Percentiles rank a stretch among this genome's conserved stretches.
Evolutionary conservation across 1,284 basidiomycete species (phyloP).

Genomic region (Amylostereum chailletii): DNA sequence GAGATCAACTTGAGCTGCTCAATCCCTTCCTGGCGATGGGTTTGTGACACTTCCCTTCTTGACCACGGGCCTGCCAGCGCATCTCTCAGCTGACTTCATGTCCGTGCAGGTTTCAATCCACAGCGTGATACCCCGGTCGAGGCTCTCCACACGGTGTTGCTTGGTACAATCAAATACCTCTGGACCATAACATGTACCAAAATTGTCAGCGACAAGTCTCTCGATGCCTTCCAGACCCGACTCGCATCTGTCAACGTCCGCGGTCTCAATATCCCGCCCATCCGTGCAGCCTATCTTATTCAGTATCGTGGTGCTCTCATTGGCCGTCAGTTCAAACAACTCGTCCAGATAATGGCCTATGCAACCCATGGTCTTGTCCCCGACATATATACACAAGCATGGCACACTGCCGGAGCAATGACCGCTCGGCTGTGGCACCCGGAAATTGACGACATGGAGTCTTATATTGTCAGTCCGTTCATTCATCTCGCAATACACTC

Average conservation of each 20-base stretch:
- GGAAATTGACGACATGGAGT: constrained; percentile 25
- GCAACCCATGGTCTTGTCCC: constrained; percentile 17
- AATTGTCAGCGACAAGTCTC: constrained; percentile 6
- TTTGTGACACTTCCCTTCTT: too few relatives aligned
- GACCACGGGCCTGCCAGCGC: too few relatives aligned
- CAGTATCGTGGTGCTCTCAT: constrained; percentile 16
- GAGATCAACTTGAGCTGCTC: too few relatives aligned
- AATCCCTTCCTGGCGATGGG: too few relatives aligned
- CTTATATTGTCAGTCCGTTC: constrained; percentile 17
- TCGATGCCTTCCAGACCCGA: constrained; percentile 5
- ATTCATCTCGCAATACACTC: too few relatives aligned
- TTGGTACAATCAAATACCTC: constrained; percentile 27
- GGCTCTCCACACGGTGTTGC: constrained; percentile 26
- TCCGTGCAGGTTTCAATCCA: constrained; percentile 24
- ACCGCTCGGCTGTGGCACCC: constrained; percentile 22
- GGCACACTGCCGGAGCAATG: constrained; percentile 22
- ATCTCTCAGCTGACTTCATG: too few relatives aligned
- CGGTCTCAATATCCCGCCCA: constrained; percentile 13
- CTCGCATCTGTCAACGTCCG: constrained; percentile 11
- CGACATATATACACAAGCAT: constrained; percentile 12
- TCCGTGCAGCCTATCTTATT: constrained; percentile 15
- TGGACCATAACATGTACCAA: constrained; percentile 16
- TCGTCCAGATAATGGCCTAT: too few relatives aligned
- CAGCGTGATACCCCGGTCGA: constrained; percentile 25
- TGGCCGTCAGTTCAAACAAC: constrained; percentile 17